Base-by-base conservation (phyloP, 106 monocot genomes). In the Narthecium ossifragum region DNA sequence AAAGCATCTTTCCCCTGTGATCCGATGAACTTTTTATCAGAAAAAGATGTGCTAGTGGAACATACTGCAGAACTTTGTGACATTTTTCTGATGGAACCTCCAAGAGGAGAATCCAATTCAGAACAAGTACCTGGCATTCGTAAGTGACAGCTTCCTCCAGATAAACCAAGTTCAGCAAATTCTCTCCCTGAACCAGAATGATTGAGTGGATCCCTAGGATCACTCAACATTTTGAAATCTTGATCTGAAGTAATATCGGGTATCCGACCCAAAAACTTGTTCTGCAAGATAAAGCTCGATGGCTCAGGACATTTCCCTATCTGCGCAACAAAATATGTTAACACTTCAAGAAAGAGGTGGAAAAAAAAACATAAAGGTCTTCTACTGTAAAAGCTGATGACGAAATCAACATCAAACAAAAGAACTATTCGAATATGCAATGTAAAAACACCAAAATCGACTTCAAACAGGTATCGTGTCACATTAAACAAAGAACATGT, bases 21-120 rank as follows among this genome's bases (percentile, higher is more conserved):
- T 68, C 81, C 90, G 81, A 78, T 68, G 63, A 87, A 84, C 29
- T 70, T 70, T 83, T 72, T 84, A 84, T 88, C 82, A 83, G 82
- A 68, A 73, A 57, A 72, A 57, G 75, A 60, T 59, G 68, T 64
- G 49, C 67, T 67, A 75, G 53, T 60, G 51, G 82, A 79, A 75
- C 66, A 78, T 66, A 63, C 58, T 70, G 66, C 68, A 69, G 66
- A 72, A 71, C 47, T 75, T 72, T 78, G 71, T 64, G 70, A 66
- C 67, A 72, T 84, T 48, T 59, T 74, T 75, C 62, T 73, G 70
- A 70, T 26, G 49, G 77, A 70, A 70, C 52, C 73, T 59, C 73
- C 69, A 70, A 61, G 18, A 14, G 78, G 64, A 71, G 70, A 72
- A 49, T 71, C 71, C 64, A 75, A 66, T 57, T 75, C 77, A 81